Evolutionary conservation across 306 rosid species (phyloP), one percentile per base, ranked within the genome.

Genomic region (Castanopsis chinensis): DNA sequence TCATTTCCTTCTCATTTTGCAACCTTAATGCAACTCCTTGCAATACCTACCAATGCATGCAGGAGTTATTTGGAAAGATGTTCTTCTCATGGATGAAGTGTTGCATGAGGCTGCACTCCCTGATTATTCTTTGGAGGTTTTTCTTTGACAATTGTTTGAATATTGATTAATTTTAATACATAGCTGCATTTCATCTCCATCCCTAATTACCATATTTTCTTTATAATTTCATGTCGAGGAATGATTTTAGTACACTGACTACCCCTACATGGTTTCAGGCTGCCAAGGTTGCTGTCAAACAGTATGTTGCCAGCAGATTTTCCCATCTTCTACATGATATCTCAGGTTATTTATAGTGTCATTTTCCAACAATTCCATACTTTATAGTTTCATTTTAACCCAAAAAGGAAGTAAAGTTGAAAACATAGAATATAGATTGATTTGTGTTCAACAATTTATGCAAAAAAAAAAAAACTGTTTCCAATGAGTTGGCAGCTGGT

Each of bases 11-110:
- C 78, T 54, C 23, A 65, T 65, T 55, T 63, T 27, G 19, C 59
- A 52, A 57, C 76, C 70, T 71, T 69, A 60, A 23, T 60, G 13
- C 71, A 54, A 17, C 43, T 72, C 76, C 58, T 59, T 82, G 73
- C 20, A 60, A 58, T 58, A 76, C 54, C 49, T 80, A 81, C 57
- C 77, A 37, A 51, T 81, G 61, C 76, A 33, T 32, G 74, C 90
- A 92, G 97, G 91, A 78, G 78, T 85, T 80, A 81, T 86, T 61
- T 90, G 95, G 97, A 85, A 78, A 83, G 92, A 92, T 74, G 90
- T 86, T 37, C 89, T 89, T 74, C 80, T 86, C 80, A 82, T 92
- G 87, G 97, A 92, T 84, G 93, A 87, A 79, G 90, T 89, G 77
- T 80, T 92, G 71, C 83, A 74, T 57, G 97, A 92, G 84, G 97